Percentiles rank a stretch among this genome's conserved stretches.
phyloP scores from a whole-genome alignment of 768 basidiomycete species.

The Sporobolomyces pararoseus region DNA sequence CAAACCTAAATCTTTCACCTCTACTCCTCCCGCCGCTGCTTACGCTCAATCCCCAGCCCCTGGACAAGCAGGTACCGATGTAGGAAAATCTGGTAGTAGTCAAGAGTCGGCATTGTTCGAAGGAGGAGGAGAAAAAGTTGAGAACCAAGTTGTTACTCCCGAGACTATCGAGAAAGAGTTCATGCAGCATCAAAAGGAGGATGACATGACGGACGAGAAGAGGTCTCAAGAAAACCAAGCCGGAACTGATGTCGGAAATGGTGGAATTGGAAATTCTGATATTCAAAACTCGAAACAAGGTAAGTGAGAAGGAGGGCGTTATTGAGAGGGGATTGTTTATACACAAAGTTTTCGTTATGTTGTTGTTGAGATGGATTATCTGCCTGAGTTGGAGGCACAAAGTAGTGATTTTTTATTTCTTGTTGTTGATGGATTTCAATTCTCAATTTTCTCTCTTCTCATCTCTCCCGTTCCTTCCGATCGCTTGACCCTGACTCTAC shows the following conservation, averaged over 20 bases:
- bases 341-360: background rate
- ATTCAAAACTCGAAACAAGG: constrained; percentile 1
- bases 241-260: constrained; percentile 14
- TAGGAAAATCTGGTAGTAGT: background rate
- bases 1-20: constrained; percentile 17
- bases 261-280: background rate
- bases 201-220: background rate
- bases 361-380: too few relatives aligned
- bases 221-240: constrained; percentile 20
- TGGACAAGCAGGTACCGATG: constrained; percentile 27
- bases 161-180: constrained; percentile 24
- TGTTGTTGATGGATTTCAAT: background rate
- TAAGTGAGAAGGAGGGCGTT: background rate
- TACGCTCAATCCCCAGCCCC: background rate
- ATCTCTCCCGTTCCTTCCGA: background rate
- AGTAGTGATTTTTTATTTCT: background rate
- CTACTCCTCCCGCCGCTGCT: background rate
- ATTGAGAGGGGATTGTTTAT: constrained; percentile 4
- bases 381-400: too few relatives aligned
- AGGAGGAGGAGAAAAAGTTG: background rate
- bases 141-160: background rate
- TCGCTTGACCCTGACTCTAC: constrained; percentile 2
- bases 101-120: constrained; percentile 12
- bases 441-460: background rate
- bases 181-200: background rate